Base-by-base conservation (phyloP, 441 rosid species). In the Pelargonium myrrhifolium region DNA sequence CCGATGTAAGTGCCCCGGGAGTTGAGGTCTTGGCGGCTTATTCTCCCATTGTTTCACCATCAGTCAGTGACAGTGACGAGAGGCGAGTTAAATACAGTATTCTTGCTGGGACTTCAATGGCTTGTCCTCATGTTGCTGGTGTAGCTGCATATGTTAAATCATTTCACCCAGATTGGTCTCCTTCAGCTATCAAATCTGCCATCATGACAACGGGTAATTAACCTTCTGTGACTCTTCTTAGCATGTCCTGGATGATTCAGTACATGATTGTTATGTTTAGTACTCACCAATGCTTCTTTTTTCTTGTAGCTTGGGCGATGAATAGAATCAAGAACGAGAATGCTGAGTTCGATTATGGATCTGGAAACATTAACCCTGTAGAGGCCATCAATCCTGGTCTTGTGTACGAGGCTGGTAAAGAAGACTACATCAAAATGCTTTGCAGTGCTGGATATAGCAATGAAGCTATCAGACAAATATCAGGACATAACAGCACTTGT, bases 41-140 rank as follows among this genome's bases (percentile, higher is more conserved):
- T 37, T 15, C 47, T 4, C 71, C 71, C 4, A 5, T 21, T 15
- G 15, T 2, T 1, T 14, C 45, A 45, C 65, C 65, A 2, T 17
- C 66, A 14, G 9, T 8, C 0, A 0, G 1, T 9, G 39, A 5
- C 10, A 9, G 39, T 28, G 64, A 60, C 35, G 6, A 3, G 6
- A 22, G 64, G n/a, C 64, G 64, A 9, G 64, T 60, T 21, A 60
- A 60, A 9, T 60, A 60, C 62, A 58, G 18, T 18, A 4, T 58
- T 21, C 18, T 58, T 0, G 18, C 62, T 9, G 62, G 62, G 1
- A 58, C 62, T 3, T 58, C 62, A 40, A 88, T 86, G 89, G 1
- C 89, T 47, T 83, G 86, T 67, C 93, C 89, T 0, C 90, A 88
- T 42, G 79, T 42, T 3, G 74, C 86, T 15, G 89, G 83, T 1